Evolutionary conservation across 441 rosid species (phyloP).

Genomic region (Populus hybrid): DNA sequence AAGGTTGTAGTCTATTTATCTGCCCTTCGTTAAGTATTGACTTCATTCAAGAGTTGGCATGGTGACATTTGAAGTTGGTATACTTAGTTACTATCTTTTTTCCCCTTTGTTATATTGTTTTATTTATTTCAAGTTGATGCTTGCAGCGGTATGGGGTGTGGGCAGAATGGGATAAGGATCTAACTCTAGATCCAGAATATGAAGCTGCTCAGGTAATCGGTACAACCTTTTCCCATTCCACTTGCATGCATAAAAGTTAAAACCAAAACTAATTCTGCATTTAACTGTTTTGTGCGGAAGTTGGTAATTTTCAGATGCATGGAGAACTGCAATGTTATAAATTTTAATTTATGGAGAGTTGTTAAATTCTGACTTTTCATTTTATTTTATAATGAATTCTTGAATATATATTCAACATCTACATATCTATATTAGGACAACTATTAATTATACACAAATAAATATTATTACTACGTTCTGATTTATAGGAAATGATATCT

Average conservation of each 20-base stretch:
- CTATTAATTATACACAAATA: too few species aligned
- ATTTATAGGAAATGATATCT: too few species aligned
- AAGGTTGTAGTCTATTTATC: constrained; percentile 45
- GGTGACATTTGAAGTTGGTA: not conserved
- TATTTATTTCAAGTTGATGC: constrained; percentile 14
- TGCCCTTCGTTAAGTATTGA: constrained; percentile 12
- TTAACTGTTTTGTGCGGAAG: not conserved
- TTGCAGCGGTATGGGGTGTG: constrained; percentile 97
- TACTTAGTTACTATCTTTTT: not conserved
- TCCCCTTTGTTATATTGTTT: not conserved
- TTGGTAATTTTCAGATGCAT: not conserved
- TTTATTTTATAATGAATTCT: too few species aligned
- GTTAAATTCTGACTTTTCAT: too few species aligned
- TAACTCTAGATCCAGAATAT: constrained; percentile 90
- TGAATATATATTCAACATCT: too few species aligned
- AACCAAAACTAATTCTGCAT: not conserved
- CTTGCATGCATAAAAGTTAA: constrained; percentile 13
- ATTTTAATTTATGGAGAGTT: too few species aligned
- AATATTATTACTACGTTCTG: too few species aligned
- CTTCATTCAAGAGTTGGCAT: constrained; percentile 11
- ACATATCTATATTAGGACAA: too few species aligned
- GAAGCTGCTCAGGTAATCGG: constrained; percentile 91
- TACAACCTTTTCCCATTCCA: constrained; percentile 24
- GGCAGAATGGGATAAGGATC: constrained; percentile 93
- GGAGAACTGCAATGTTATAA: too few species aligned